A percentile compares a stretch with the other conserved stretches of the same genome.
These are phyloP conservation scores for Silene noctiflora DNA, from an alignment of 179 eudicot genomes.

Conservation along the genomic window DNA sequence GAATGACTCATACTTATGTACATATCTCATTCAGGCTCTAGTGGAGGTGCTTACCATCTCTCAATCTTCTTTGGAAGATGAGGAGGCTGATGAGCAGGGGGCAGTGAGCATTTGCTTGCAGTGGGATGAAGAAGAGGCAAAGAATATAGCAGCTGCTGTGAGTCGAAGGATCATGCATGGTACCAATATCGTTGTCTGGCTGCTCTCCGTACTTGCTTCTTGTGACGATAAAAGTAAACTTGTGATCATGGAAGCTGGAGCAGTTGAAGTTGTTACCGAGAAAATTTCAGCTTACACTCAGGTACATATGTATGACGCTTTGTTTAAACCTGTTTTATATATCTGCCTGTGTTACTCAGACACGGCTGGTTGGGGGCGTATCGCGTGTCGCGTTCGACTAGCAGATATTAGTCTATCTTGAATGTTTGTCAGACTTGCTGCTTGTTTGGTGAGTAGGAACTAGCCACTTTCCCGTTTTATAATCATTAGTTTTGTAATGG, in stretches of 20 bases:
- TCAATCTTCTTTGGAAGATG: conserved; percentile 39
- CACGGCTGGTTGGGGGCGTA: too few relatives aligned
- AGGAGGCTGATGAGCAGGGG: conserved; percentile 39
- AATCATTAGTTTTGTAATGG: background rate
- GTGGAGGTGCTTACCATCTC: conserved; percentile 66
- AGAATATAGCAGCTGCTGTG: conserved; percentile 29
- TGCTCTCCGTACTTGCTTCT: conserved; percentile 75
- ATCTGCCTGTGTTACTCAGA: too few relatives aligned
- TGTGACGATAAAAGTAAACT: conserved; percentile 60
- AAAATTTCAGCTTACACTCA: conserved; percentile 59
- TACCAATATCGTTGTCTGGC: conserved; percentile 68
- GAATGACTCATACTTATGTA: conserved; percentile 44
- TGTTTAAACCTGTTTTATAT: background rate
- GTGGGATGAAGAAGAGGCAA: conserved; percentile 41
- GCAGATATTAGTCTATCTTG: background rate
- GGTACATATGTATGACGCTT: conserved; percentile 38
- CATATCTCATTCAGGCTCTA: conserved; percentile 73
- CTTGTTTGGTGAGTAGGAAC: conserved; percentile 1
- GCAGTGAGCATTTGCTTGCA: conserved; percentile 53
- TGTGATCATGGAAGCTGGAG: conserved; percentile 86
- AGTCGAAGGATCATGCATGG: conserved; percentile 56
- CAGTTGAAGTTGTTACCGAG: conserved; percentile 79
- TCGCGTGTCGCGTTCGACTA: too few relatives aligned
- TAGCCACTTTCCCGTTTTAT: background rate
- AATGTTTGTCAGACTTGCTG: conserved; percentile 6